phyloP scores from a whole-genome alignment of 352 stramenopile genomes.

The Phytophthora colocasiae region DNA sequence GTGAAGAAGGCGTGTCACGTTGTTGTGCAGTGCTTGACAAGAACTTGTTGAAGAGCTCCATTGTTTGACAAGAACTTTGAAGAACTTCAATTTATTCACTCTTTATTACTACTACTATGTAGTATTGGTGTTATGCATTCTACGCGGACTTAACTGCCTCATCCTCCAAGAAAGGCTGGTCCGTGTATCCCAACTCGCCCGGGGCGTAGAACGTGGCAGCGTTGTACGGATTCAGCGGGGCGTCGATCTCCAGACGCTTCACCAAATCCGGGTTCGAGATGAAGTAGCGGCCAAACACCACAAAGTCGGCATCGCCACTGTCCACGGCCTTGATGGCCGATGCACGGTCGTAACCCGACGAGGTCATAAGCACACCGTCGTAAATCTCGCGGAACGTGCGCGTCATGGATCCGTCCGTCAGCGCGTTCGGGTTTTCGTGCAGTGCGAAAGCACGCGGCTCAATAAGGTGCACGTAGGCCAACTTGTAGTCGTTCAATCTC shows the following conservation, averaged over 20 bases:
- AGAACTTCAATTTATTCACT: background rate
- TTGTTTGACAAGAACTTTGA: too few relatives aligned
- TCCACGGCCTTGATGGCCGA: conserved; percentile 45
- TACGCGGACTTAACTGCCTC: conserved; percentile 13
- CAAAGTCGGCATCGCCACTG: conserved; percentile 45
- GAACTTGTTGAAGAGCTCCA: too few relatives aligned
- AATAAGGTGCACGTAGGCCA: conserved; percentile 60
- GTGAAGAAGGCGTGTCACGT: too few relatives aligned
- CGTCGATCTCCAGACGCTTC: conserved; percentile 46
- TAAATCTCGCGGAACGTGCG: conserved; percentile 57
- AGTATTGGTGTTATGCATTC: background rate
- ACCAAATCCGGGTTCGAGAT: conserved; percentile 52
- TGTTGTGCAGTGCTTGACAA: too few relatives aligned
- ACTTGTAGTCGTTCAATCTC: conserved; percentile 49
- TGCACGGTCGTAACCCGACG: conserved; percentile 47
- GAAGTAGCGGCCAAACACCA: conserved; percentile 62
- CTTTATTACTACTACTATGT: too few relatives aligned
- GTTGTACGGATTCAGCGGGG: conserved; percentile 49
- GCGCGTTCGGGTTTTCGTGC: conserved; percentile 36
- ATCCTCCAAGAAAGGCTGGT: conserved; percentile 43
- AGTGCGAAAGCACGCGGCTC: conserved; percentile 48
- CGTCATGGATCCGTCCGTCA: conserved; percentile 47
- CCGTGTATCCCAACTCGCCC: conserved; percentile 46
- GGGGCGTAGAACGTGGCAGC: conserved; percentile 42
- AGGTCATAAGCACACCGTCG: conserved; percentile 55